phyloP scores from a whole-genome alignment of 768 basidiomycete species.

The Boletus edulis region DNA sequence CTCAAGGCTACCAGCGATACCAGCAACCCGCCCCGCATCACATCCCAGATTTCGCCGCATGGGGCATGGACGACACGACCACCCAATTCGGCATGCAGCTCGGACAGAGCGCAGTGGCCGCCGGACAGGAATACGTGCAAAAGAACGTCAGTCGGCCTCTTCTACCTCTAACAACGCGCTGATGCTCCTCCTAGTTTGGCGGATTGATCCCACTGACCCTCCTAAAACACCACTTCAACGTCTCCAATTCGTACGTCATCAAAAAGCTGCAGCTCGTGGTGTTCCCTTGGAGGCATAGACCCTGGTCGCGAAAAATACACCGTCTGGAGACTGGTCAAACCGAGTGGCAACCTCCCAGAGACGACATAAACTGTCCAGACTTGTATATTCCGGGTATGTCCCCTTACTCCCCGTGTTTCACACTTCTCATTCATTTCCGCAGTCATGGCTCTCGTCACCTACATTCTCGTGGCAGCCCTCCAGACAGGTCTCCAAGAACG shows the following conservation, averaged over 20 bases:
- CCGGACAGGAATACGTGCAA: constrained; percentile 94
- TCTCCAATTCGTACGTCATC: constrained; percentile 94
- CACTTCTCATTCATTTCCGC: constrained; percentile 11
- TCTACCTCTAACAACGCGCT: constrained; percentile 2
- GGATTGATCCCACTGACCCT: constrained; percentile 71
- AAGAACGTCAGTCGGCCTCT: constrained; percentile 65
- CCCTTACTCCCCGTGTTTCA: not conserved
- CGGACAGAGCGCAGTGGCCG: constrained; percentile 85
- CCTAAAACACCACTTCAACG: constrained; percentile 92
- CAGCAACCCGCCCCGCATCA: constrained; percentile 36
- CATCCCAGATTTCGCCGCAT: constrained; percentile 55
- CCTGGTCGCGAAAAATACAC: constrained; percentile 72
- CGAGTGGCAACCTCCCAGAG: constrained; percentile 86
- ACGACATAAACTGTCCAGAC: constrained; percentile 95
- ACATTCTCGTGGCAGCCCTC: constrained; percentile 86
- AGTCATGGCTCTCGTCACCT: constrained; percentile 97
- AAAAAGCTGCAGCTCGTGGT: constrained; percentile 82
- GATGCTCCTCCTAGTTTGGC: constrained; percentile 55
- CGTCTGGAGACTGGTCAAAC: constrained; percentile 61
- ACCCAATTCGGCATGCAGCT: constrained; percentile 97
- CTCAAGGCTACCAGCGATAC: constrained; percentile 45
- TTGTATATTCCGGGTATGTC: constrained; percentile 87
- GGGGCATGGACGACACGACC: constrained; percentile 90
- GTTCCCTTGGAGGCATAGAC: constrained; percentile 94
- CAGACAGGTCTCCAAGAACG: constrained; percentile 77